Evolutionary conservation across 352 stramenopile genomes (phyloP), one percentile per base, ranked within the genome.

Genomic region (Globisporangium nodosum): DNA sequence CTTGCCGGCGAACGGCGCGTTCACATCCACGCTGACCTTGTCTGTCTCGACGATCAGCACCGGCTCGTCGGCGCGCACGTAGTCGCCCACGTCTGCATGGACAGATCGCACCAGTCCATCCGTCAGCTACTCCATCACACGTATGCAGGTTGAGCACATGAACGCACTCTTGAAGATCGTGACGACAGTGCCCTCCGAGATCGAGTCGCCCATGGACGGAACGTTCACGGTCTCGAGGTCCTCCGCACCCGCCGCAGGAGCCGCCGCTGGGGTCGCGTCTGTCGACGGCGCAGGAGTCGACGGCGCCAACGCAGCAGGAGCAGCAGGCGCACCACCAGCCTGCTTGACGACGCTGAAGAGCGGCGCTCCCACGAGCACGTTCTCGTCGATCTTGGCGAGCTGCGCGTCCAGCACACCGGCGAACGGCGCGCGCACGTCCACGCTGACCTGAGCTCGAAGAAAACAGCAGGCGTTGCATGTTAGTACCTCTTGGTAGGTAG

Each of bases 1-100:
- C 57, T 85, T 85, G 43, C 97, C 97, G 3, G 76, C 80, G 56
- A 96, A 85, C 0, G 92, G 83, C 11, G 96, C 90, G 49, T 97
- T 90, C 24, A 98, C 89, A 52, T 97, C 90, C 39, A 98, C 85
- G 66, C 85, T 97, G 30, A 96, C 96, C 79, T 99, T 99, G 75
- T 99, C 97, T 0, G 97, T 99, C 80, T 99, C 97, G 0, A 99
- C 81, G 51, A 99, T 88, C 21, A 98, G 74, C 3, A 99, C 90
- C 12, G 98, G 85, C 58, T 99, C 97, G 66, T 99, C 97, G 3
- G 85, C 81, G 18, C 90, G 78, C 12, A 99, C 93, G 60, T 94
- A 97, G 74, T 99, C 96, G 27, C 97, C 97, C 30, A 96, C 72
- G n/a, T 88, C 84, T 93, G 51, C 51, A 56, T 16, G 16, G n/a